These are phyloP conservation scores for Colletotrichum horii DNA, from an alignment of 2,329 filamentous ascomycete species.

Conservation along the genomic window DNA sequence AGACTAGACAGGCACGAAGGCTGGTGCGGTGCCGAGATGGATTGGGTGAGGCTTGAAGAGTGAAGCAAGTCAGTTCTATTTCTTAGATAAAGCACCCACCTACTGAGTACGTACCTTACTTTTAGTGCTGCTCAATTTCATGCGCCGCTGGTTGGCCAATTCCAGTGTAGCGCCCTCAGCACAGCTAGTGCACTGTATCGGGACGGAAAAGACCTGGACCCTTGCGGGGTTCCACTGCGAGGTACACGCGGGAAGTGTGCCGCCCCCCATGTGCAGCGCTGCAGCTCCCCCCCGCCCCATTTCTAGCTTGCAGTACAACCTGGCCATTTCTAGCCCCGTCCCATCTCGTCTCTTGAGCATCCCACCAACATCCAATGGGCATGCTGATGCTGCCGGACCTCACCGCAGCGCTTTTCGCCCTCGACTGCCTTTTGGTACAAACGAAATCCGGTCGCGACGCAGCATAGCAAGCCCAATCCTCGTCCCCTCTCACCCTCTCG, in stretches of 20 bases:
- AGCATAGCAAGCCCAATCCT: not conserved
- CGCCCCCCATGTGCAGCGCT: conserved; percentile 10
- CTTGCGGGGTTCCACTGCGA: conserved; percentile 2
- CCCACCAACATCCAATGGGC: conserved; percentile 14
- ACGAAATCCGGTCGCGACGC: not conserved
- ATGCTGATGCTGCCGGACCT: conserved; percentile 12
- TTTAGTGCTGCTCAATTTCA: not conserved
- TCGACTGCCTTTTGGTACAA: not conserved
- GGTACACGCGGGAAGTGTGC: not conserved
- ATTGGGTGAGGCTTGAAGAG: not conserved
- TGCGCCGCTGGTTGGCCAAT: not conserved
- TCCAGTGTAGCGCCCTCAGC: not conserved
- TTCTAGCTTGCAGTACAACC: conserved; percentile 17
- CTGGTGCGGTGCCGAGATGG: not conserved
- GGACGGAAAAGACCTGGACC: not conserved
- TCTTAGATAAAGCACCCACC: not conserved
- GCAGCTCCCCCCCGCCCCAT: conserved; percentile 15
- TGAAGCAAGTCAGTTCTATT: not conserved
- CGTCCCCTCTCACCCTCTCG: not conserved
- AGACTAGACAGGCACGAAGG: not conserved
- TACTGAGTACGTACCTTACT: not conserved
- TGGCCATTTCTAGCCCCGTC: conserved; percentile 7
- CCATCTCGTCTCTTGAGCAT: not conserved
- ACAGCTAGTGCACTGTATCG: not conserved
- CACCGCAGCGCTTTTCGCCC: conserved; percentile 6